Base-by-base conservation (phyloP, 1,284 basidiomycete species). In the Tilletia horrida region DNA sequence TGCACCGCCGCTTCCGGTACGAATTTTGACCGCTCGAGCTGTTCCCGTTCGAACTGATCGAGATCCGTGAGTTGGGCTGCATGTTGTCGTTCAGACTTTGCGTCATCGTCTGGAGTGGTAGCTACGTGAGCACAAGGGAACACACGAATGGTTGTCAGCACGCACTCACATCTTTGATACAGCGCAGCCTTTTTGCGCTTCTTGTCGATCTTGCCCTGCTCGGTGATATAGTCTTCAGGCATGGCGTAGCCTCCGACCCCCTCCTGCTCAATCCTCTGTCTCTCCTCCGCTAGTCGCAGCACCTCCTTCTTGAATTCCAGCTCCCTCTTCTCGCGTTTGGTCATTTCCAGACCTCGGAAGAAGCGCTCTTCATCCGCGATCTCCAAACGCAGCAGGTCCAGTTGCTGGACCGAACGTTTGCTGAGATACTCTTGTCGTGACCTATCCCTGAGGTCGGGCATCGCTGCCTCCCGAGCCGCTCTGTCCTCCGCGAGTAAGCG, bases 141-240 rank as follows among this genome's bases (percentile, higher is more conserved):
- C 35, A 40, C 18, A 27, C 23, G 27, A 25, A 52, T 25, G 47
- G 3, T 23, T 23, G 8, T 11, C 7, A 18, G 23, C 23, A 44
- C n/a, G n/a, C n/a, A 66, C 79, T 95, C 91, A 80, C 97, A 97
- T 42, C 96, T 90, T 76, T 92, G 88, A 81, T 97, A 97, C 63
- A 99, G 83, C 0, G 91, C 93, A 74, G 91, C 90, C 81, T 95
- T 89, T 81, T 97, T 95, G 84, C 93, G 94, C 85, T 96, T 94
- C 83, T 89, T 90, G 86, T 98, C 94, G 70, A 98, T 91, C 83
- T 93, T 95, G n/a, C 96, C 96, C 82, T 97, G 92, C 79, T 97
- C 95, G 0, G 95, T 98, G 76, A 97, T 87, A 80, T 99, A 98
- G 83, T 98, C 95, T 76, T 79, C 70, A 2, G 78, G 76, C 65